Evolutionary conservation across 257 asterid species (phyloP).

Genomic region (Solanum okadae): DNA sequence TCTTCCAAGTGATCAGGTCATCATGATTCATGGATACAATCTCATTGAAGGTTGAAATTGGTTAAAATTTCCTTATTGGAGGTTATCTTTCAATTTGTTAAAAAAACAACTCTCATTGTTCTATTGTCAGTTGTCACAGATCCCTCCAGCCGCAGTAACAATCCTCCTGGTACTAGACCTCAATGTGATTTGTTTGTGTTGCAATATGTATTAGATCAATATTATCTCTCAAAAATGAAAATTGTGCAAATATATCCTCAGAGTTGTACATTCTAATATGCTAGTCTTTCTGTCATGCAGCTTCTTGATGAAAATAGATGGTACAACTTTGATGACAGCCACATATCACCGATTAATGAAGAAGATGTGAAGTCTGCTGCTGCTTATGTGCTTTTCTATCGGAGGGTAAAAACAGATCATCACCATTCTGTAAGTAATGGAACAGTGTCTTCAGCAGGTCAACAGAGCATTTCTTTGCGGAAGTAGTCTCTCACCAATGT

Average conservation of each 20-base stretch:
- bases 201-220: not conserved
- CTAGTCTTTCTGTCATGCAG: conserved; percentile 28
- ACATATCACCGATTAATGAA: conserved; percentile 69
- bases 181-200: not conserved
- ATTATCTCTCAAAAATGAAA: not conserved
- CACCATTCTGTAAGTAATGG: conserved; percentile 52
- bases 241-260: not conserved
- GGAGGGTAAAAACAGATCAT: conserved; percentile 64
- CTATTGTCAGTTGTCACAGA: not conserved
- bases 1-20: not conserved
- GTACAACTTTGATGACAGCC: conserved; percentile 97
- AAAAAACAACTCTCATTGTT: not conserved
- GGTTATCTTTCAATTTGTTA: not conserved
- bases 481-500: not conserved
- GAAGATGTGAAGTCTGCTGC: conserved; percentile 91
- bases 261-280: not conserved
- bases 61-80: not conserved
- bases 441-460: conserved; percentile 25
- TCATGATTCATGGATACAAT: not conserved
- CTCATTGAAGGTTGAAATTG: not conserved
- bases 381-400: conserved; percentile 88
- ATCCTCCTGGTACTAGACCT: not conserved
- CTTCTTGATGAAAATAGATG: conserved; percentile 87
- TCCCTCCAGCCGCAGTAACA: not conserved
- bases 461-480: conserved; percentile 8